A percentile compares a stretch with the other conserved stretches of the same genome.
phyloP scores from a whole-genome alignment of 306 rosid species.

The Delonix regia region DNA sequence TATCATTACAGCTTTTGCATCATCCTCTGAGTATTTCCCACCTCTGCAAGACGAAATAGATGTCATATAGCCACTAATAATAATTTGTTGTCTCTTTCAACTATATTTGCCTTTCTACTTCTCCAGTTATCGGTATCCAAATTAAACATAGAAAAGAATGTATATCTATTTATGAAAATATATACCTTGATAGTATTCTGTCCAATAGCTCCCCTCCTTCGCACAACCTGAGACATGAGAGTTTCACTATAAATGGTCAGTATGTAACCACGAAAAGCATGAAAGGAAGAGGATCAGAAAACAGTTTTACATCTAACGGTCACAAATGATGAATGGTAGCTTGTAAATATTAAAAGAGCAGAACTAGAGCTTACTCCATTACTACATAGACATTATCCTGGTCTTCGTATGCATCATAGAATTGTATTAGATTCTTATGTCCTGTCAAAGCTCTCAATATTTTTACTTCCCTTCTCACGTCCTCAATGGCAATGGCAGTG shows the following conservation, averaged over 20 bases:
- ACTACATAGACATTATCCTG: conserved; percentile 86
- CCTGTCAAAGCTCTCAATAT: conserved; percentile 90
- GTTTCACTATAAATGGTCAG: conserved; percentile 7
- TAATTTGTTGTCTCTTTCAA: conserved; percentile 14
- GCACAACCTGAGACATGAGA: conserved; percentile 61
- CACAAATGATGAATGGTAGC: background rate
- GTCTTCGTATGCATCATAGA: conserved; percentile 86
- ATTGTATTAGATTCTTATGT: conserved; percentile 71
- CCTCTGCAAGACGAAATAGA: conserved; percentile 63
- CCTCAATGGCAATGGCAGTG: conserved; percentile 92
- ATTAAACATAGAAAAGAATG: conserved; percentile 10
- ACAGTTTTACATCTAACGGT: conserved; percentile 1
- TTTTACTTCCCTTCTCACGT: conserved; percentile 94
- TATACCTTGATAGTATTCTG: conserved; percentile 84
- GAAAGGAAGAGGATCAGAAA: conserved; percentile 18
- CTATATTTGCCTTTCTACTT: background rate
- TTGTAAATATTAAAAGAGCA: conserved; percentile 10
- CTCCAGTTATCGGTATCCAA: conserved; percentile 18
- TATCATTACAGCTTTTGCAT: conserved; percentile 77
- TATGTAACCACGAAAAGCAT: background rate
- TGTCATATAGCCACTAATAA: conserved; percentile 23
- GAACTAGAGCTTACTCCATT: conserved; percentile 77
- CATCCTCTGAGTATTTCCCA: conserved; percentile 91
- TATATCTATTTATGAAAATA: conserved; percentile 23
- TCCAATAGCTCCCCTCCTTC: conserved; percentile 98